Conservation (phyloP, 371 early-diverging fungal genomes). For the Syncephalastrum contaminatum region DNA sequence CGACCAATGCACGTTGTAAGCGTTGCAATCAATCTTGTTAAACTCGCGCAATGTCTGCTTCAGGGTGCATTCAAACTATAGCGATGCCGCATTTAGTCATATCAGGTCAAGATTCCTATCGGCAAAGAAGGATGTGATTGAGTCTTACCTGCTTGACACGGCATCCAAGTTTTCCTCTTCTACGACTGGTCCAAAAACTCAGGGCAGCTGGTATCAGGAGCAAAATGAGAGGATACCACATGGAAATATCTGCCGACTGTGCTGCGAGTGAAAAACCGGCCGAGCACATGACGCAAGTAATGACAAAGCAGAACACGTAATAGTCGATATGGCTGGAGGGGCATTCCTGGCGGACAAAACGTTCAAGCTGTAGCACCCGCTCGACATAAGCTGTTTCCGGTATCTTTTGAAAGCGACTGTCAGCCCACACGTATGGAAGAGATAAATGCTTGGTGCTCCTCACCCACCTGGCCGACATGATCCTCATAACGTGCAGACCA, state of each 20-base stretch:
- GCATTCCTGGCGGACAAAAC: constrained; percentile 25
- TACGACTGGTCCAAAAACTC: constrained; percentile 42
- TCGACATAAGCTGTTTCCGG: constrained; percentile 21
- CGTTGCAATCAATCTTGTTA: constrained; percentile 26
- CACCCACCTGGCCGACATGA: constrained; percentile 2
- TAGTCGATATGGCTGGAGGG: constrained; percentile 40
- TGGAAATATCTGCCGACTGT: constrained; percentile 37
- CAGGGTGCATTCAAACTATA: constrained; percentile 34
- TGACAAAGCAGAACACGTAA: constrained; percentile 34
- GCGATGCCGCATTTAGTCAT: not conserved
- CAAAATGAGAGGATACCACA: constrained; percentile 48
- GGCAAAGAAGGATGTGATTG: not conserved
- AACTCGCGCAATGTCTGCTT: constrained; percentile 37
- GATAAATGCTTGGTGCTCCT: not conserved
- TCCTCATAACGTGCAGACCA: constrained; percentile 20
- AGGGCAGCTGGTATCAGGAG: constrained; percentile 37
- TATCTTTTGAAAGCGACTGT: constrained; percentile 11
- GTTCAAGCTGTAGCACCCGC: constrained; percentile 23
- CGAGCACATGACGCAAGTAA: constrained; percentile 36
- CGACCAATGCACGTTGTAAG: constrained; percentile 26
- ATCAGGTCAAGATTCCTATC: not conserved
- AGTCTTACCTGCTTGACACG: constrained; percentile 30
- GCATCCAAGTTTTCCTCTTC: constrained; percentile 22
- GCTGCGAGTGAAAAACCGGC: constrained; percentile 42
- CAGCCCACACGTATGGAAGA: not conserved